phyloP scores from a whole-genome alignment of 2,329 filamentous ascomycete genomes.

The Mycosphaerella arachidis region DNA sequence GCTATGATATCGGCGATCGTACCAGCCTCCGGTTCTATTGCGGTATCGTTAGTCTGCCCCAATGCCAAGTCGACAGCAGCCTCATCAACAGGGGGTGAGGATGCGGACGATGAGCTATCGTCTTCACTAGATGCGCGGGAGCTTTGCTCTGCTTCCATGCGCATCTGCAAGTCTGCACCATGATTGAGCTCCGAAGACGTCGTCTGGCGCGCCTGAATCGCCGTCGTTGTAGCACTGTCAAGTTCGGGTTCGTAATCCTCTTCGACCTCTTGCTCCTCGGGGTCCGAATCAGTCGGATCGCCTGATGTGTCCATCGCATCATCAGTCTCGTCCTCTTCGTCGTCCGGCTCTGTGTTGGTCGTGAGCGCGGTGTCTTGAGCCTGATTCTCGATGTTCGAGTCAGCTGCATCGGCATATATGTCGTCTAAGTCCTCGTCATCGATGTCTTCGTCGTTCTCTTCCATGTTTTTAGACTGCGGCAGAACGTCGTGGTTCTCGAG shows the following conservation, averaged over 20 bases:
- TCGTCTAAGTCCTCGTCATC: slow-evolving; percentile 11
- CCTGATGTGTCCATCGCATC: slow-evolving; percentile 22
- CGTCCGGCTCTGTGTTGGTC: background rate
- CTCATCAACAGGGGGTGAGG: background rate
- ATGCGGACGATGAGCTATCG: background rate
- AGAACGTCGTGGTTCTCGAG: background rate
- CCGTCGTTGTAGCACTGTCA: background rate
- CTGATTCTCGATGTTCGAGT: background rate
- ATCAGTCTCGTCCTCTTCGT: slow-evolving; percentile 14
- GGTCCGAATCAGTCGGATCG: slow-evolving; percentile 5
- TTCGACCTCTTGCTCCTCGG: slow-evolving; percentile 10
- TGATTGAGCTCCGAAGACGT: background rate
- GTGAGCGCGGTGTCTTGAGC: background rate
- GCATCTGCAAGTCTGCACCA: background rate
- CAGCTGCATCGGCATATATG: slow-evolving; percentile 4
- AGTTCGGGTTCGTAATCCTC: slow-evolving; percentile 1
- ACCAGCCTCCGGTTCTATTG: background rate
- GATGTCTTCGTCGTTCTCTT: slow-evolving; percentile 10
- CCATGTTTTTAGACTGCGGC: background rate
- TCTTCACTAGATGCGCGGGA: background rate
- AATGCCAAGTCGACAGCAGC: background rate
- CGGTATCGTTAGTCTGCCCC: background rate
- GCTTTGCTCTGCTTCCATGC: background rate
- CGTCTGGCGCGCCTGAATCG: background rate
- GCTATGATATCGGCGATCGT: slow-evolving; percentile 36